Evolutionary conservation across 306 rosid genomes (phyloP).

Genomic region (Malus fusca): DNA sequence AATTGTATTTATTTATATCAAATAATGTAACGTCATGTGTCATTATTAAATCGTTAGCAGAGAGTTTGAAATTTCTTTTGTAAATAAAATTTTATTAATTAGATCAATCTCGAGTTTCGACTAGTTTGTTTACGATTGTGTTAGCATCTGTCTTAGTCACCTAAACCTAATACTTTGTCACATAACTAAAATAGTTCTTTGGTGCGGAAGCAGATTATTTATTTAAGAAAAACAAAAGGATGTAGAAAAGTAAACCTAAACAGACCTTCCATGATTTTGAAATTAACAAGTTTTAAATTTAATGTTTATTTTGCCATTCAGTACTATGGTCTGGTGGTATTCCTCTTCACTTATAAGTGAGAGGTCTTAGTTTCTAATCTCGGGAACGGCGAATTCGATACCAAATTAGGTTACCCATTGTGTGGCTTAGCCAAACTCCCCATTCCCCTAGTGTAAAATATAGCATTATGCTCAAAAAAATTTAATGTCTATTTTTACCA

Average conservation of each 20-base stretch:
- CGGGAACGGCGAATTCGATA: too few relatives aligned
- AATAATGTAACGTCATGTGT: background rate
- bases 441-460: too few relatives aligned
- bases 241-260: background rate
- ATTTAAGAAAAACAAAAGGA: background rate
- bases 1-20: background rate
- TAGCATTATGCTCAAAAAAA: too few relatives aligned
- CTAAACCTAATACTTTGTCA: background rate
- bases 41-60: background rate
- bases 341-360: too few relatives aligned
- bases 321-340: too few relatives aligned
- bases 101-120: background rate
- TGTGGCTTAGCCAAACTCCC: too few relatives aligned
- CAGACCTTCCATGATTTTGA: background rate
- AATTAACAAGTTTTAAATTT: background rate
- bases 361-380: too few relatives aligned
- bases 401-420: too few relatives aligned
- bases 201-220: background rate
- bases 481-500: too few relatives aligned
- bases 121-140: background rate
- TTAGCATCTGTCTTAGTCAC: background rate
- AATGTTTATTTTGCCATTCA: too few relatives aligned
- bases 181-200: background rate
- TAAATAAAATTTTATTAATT: background rate
- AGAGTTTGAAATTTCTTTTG: background rate